Evolutionary conservation across 163 green algal species (phyloP).

Genomic region (Scenedesmus sp.): DNA sequence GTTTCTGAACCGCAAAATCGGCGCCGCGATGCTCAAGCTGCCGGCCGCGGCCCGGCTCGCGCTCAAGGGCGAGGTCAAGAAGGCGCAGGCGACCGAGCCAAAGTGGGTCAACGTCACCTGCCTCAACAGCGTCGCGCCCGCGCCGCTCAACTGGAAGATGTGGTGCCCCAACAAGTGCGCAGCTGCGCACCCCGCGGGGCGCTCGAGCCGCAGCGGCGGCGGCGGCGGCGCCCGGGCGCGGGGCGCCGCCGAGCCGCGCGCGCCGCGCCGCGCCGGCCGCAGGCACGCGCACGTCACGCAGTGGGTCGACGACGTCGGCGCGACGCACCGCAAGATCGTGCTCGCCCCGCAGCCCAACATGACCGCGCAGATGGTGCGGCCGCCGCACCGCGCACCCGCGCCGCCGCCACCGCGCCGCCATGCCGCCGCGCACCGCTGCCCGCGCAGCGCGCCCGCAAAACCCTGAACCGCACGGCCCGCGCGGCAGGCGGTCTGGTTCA

Average conservation of each 20-base stretch:
- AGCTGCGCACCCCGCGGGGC: too few species aligned
- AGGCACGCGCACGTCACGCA: slow-evolving; percentile 23
- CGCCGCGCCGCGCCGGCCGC: too few species aligned
- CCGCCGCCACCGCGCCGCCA: too few species aligned
- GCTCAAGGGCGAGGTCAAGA: not conserved
- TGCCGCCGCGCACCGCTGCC: too few species aligned
- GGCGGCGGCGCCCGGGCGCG: too few species aligned
- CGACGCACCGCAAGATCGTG: slow-evolving; percentile 16
- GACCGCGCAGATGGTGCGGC: slow-evolving; percentile 31
- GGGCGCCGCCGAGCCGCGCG: too few species aligned
- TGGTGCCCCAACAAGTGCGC: slow-evolving; percentile 40
- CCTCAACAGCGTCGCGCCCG: slow-evolving; percentile 16
- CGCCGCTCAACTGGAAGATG: slow-evolving; percentile 38
- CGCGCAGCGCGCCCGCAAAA: too few species aligned
- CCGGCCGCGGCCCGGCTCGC: not conserved
- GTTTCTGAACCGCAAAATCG: slow-evolving; percentile 14
- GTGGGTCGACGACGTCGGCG: slow-evolving; percentile 25
- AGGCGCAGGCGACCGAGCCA: not conserved
- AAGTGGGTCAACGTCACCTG: slow-evolving; percentile 26
- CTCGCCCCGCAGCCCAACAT: slow-evolving; percentile 20
- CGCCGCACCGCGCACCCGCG: too few species aligned
- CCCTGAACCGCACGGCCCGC: too few species aligned
- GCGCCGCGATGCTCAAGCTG: slow-evolving; percentile 1
- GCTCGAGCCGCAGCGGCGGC: too few species aligned
- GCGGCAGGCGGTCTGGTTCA: slow-evolving; percentile 42